Base-by-base conservation (phyloP, 2,329 filamentous ascomycete species). In the Xylaria digitata region DNA sequence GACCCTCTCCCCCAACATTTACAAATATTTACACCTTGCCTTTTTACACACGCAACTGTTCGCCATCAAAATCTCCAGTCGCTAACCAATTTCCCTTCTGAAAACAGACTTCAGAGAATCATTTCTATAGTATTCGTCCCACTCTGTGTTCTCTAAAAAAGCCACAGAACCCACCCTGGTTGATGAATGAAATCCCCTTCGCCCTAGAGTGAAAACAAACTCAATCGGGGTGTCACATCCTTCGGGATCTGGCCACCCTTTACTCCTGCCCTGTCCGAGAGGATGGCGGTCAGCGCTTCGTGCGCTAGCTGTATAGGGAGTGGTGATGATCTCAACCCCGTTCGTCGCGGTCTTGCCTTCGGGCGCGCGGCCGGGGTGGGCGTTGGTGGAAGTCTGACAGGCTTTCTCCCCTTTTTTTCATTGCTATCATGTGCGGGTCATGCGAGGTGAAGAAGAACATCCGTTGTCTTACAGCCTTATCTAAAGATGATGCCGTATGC, bases 91-190 rank as follows among this genome's bases (percentile, higher is more conserved):
- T 66, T 46, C 56, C 65, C 37, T 43, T 48, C 42, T 23, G 9
- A 23, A 54, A 45, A 58, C 72, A 76, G 73, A 75, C 72, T 72
- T 71, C 79, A 84, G 82, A 93, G 92, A 94, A 95, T 95, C 92
- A 93, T 92, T 96, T 97, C 92, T 97, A 94, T 94, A 97, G 93
- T 94, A 90, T 87, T 92, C 89, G 89, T 94, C 91, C 87, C 86
- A 87, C 89, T 93, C 92, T 96, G 91, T 93, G 89, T 91, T 95
- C 88, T 89, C 89, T 87, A 94, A 87, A 91, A 86, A 86, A 97
- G 94, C 92, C 88, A 93, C 91, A 95, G 91, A 93, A 88, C 89
- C 89, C 88, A 95, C 90, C 92, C 92, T 93, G 92, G 92, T 92
- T 92, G 93, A 96, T 96, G 93, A 96, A 81, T 77, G 92, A 63